phyloP scores from a whole-genome alignment of 108 stramenopile genomes.

The Pseudonitzschia multiseries region DNA sequence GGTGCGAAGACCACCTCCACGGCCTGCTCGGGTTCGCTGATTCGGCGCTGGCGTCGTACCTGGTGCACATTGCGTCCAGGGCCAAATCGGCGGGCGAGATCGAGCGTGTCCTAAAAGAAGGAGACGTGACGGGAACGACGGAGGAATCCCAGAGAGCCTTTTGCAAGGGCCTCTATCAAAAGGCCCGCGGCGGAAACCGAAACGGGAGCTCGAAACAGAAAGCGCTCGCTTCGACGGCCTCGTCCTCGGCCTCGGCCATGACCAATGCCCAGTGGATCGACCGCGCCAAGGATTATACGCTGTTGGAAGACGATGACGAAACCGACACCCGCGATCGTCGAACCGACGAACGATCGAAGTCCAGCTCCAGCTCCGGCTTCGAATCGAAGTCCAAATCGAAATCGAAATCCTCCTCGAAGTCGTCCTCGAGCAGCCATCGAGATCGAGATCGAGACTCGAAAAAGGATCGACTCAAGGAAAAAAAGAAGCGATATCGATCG shows the following conservation, averaged over 20 bases:
- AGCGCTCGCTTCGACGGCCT: no score
- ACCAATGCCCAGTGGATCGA: slow-evolving; percentile 52
- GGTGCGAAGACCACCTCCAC: slow-evolving; percentile 83
- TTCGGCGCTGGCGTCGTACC: slow-evolving; percentile 64
- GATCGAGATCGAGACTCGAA: slow-evolving; percentile 5
- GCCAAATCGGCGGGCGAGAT: slow-evolving; percentile 35
- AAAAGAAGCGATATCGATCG: slow-evolving; percentile 26
- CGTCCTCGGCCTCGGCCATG: slow-evolving; percentile 4
- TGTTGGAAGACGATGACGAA: slow-evolving; percentile 34
- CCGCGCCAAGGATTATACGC: slow-evolving; percentile 31
- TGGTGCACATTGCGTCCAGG: slow-evolving; percentile 59
- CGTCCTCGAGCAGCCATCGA: no score
- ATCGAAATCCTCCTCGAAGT: no score
- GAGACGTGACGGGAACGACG: slow-evolving; percentile 41
- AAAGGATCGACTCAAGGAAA: slow-evolving; percentile 33
- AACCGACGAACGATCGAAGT: neutral
- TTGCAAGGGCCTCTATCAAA: slow-evolving; percentile 24
- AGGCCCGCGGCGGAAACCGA: neutral
- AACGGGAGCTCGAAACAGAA: neutral
- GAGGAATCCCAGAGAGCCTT: slow-evolving; percentile 23
- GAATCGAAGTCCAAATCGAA: no score
- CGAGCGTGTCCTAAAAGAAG: slow-evolving; percentile 52
- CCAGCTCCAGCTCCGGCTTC: neutral
- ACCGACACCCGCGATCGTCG: slow-evolving; percentile 5
- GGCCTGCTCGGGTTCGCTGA: slow-evolving; percentile 79